These are phyloP conservation scores for Excoecaria cochinchinensis DNA, from an alignment of 345 rosid species.

Conservation along the genomic window DNA sequence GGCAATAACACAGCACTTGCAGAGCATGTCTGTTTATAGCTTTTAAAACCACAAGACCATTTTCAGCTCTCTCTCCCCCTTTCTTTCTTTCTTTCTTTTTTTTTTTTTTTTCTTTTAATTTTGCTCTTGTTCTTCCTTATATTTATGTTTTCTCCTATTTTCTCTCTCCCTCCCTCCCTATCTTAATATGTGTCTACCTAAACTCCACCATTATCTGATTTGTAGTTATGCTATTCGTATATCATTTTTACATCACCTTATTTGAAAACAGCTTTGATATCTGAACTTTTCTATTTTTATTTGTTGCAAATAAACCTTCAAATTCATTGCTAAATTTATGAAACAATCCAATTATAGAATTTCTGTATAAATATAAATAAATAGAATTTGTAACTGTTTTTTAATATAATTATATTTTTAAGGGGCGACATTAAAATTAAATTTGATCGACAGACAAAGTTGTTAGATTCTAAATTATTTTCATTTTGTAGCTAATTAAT, in stretches of 20 bases:
- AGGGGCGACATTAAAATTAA: too few relatives aligned
- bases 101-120: neutral
- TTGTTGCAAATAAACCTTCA: neutral
- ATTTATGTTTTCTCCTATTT: too few relatives aligned
- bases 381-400: too few relatives aligned
- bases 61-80: neutral
- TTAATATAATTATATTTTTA: too few relatives aligned
- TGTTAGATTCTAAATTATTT: too few relatives aligned
- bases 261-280: neutral
- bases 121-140: too few relatives aligned
- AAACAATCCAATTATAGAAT: neutral
- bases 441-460: too few relatives aligned
- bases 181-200: neutral
- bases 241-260: neutral
- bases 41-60: constrained; percentile 3
- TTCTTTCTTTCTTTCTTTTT: neutral
- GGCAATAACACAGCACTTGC: constrained; percentile 48
- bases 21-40: constrained; percentile 58
- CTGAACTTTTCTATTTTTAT: neutral
- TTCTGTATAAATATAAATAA: too few relatives aligned
- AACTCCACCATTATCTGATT: neutral
- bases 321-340: too few relatives aligned
- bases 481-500: too few relatives aligned
- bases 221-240: neutral
- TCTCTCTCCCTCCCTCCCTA: neutral